phyloP scores from a whole-genome alignment of 768 basidiomycete genomes.

The Rubroboletus pulcherrimus region DNA sequence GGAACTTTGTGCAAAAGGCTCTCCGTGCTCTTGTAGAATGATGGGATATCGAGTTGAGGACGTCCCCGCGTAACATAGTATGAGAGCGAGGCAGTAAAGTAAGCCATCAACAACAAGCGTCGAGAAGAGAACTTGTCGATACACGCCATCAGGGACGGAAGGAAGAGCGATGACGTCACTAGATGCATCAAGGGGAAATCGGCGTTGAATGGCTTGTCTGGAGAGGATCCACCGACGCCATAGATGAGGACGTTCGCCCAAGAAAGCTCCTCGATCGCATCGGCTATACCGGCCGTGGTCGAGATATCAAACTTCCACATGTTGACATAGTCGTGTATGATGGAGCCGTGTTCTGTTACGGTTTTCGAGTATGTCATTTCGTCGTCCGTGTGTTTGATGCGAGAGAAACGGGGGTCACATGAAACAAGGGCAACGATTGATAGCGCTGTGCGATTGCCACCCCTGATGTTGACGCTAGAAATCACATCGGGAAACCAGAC shows the following conservation, averaged over 20 bases:
- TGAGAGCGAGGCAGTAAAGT: constrained; percentile 26
- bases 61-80: constrained; percentile 34
- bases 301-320: constrained; percentile 44
- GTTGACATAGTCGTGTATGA: constrained; percentile 39
- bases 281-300: constrained; percentile 36
- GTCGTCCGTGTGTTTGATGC: constrained; percentile 20
- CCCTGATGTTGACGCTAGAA: constrained; percentile 3
- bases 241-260: constrained; percentile 59
- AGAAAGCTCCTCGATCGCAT: constrained; percentile 59
- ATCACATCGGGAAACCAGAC: constrained; percentile 23
- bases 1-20: constrained; percentile 33
- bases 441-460: constrained; percentile 35
- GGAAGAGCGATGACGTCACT: constrained; percentile 62
- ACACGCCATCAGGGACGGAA: constrained; percentile 45
- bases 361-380: constrained; percentile 30
- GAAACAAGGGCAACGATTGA: constrained; percentile 51
- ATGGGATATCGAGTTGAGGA: constrained; percentile 29
- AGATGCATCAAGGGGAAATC: constrained; percentile 73
- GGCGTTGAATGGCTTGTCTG: constrained; percentile 49
- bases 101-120: constrained; percentile 26
- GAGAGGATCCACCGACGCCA: constrained; percentile 50
- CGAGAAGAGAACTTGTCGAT: constrained; percentile 29
- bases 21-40: constrained; percentile 30
- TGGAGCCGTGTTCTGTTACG: constrained; percentile 32
- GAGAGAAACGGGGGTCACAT: constrained; percentile 41